Conservation (phyloP, 2,329 filamentous ascomycete species). For the Pseudogymnoascus sp. region DNA sequence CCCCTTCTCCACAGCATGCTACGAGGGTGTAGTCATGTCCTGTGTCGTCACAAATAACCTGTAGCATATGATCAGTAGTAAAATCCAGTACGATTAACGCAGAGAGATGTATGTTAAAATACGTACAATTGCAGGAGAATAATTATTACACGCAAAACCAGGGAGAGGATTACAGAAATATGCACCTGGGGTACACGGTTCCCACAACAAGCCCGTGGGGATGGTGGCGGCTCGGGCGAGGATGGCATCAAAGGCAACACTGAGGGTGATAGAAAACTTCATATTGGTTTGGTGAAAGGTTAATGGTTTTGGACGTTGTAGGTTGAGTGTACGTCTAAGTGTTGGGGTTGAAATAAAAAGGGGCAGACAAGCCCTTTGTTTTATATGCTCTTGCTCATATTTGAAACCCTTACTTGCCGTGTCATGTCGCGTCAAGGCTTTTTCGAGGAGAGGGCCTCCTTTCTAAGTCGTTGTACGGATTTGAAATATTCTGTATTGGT, state of each 20-base stretch:
- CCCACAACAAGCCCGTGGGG: background rate
- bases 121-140: background rate
- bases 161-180: background rate
- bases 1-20: background rate
- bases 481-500: background rate
- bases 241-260: background rate
- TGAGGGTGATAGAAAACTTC: background rate
- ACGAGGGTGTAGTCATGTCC: background rate
- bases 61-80: background rate
- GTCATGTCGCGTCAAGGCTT: background rate
- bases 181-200: background rate
- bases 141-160: background rate
- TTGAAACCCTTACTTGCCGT: background rate
- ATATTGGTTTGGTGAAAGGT: background rate
- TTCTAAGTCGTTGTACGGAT: background rate
- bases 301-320: background rate
- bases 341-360: background rate
- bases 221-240: background rate
- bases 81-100: background rate
- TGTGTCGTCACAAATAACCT: background rate
- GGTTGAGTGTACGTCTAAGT: background rate
- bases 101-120: background rate
- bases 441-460: no score
- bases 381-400: background rate
- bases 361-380: background rate